Conservation (phyloP, 2,329 filamentous ascomycete genomes). For the Diaporthe sp. region DNA sequence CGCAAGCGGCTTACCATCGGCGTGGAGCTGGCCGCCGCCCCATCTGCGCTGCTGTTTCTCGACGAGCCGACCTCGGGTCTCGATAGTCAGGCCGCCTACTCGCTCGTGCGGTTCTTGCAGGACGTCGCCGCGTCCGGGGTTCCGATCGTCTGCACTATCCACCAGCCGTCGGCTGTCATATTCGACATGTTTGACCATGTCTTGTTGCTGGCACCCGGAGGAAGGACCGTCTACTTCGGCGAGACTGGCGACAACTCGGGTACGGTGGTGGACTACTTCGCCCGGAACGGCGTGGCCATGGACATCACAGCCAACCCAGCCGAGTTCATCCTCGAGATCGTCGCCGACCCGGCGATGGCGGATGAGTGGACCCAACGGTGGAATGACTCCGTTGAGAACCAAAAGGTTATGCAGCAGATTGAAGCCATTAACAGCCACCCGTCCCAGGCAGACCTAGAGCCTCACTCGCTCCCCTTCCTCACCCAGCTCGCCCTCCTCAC, state of each 20-base stretch:
- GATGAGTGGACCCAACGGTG: slow-evolving; percentile 1
- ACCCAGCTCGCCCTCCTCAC: background rate
- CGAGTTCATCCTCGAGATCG: slow-evolving; percentile 78
- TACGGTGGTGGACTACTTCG: slow-evolving; percentile 72
- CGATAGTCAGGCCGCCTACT: slow-evolving; percentile 79
- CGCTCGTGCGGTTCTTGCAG: slow-evolving; percentile 75
- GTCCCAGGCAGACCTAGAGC: background rate
- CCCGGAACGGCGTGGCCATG: slow-evolving; percentile 70
- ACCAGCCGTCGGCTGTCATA: slow-evolving; percentile 55
- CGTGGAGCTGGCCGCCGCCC: slow-evolving; percentile 79
- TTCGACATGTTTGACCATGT: slow-evolving; percentile 62
- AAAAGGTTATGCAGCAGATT: background rate
- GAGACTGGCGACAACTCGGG: slow-evolving; percentile 62
- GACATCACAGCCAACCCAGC: slow-evolving; percentile 74
- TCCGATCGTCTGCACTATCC: slow-evolving; percentile 55
- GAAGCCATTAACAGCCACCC: background rate
- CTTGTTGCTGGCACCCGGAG: slow-evolving; percentile 63
- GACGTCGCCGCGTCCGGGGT: slow-evolving; percentile 63
- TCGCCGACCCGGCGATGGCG: slow-evolving; percentile 56
- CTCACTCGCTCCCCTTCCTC: background rate
- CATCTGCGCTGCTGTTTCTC: slow-evolving; percentile 76
- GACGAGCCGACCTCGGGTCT: slow-evolving; percentile 82
- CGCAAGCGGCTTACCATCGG: slow-evolving; percentile 74
- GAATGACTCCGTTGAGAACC: background rate
- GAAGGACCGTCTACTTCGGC: slow-evolving; percentile 66